Evolutionary conservation across 768 basidiomycete genomes (phyloP).

Genomic region (Macrolepiota fuliginosa): DNA sequence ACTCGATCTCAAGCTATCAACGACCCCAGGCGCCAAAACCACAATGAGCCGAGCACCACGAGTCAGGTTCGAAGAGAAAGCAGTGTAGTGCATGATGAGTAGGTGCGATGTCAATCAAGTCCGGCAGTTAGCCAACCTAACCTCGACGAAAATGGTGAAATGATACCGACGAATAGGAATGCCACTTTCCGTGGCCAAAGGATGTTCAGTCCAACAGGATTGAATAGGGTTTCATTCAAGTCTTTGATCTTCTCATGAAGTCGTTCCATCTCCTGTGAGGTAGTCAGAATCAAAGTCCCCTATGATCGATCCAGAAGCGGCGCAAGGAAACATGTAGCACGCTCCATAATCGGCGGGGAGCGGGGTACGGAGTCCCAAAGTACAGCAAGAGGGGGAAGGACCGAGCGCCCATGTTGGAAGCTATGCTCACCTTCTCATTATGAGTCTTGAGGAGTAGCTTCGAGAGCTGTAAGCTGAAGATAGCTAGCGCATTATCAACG

Average conservation of each 20-base stretch:
- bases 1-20: constrained; percentile 88
- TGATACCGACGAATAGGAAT: constrained; percentile 82
- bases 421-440: constrained; percentile 68
- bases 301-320: background rate
- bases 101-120: background rate
- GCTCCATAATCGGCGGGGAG: background rate
- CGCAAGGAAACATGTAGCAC: background rate
- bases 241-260: constrained; percentile 61
- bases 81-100: background rate
- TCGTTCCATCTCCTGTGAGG: constrained; percentile 69
- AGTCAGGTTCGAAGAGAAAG: constrained; percentile 5
- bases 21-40: background rate
- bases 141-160: constrained; percentile 9
- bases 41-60: background rate
- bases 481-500: constrained; percentile 75
- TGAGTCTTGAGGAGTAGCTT: constrained; percentile 66
- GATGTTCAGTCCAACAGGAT: constrained; percentile 84
- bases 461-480: constrained; percentile 80
- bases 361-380: background rate
- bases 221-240: constrained; percentile 73
- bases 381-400: background rate
- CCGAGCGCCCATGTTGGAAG: background rate
- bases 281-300: constrained; percentile 3
- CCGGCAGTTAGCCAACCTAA: constrained; percentile 9
- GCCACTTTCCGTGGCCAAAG: constrained; percentile 83